phyloP scores from a whole-genome alignment of 2,329 filamentous ascomycete genomes.

The Exserohilum turcica region DNA sequence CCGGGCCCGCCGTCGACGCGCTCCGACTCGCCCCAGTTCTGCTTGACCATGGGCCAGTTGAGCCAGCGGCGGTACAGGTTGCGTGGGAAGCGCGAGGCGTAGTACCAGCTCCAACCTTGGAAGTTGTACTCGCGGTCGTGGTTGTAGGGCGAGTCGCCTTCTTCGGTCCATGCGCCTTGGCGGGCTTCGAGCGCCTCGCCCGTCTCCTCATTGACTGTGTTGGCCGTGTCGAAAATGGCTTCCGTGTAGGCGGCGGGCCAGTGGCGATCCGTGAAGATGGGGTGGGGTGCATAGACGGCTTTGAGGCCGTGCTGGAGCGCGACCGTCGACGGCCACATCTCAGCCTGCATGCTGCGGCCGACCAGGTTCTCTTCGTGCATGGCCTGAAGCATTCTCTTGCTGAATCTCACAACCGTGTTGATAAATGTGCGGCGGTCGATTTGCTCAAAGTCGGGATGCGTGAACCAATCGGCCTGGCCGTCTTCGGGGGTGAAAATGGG shows the following conservation, averaged over 20 bases:
- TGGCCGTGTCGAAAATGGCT: constrained; percentile 71
- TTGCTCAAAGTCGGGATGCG: constrained; percentile 53
- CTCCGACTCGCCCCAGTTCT: constrained; percentile 79
- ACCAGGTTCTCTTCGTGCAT: constrained; percentile 93
- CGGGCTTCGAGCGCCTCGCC: constrained; percentile 64
- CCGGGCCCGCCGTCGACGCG: constrained; percentile 51
- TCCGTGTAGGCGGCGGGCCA: constrained; percentile 84
- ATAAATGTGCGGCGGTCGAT: constrained; percentile 80
- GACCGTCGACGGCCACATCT: constrained; percentile 92
- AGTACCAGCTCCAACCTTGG: constrained; percentile 87
- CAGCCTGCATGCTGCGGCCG: constrained; percentile 89
- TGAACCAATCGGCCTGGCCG: constrained; percentile 61
- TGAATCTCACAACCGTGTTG: constrained; percentile 85
- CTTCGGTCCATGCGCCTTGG: constrained; percentile 55
- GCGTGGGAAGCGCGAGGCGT: constrained; percentile 79
- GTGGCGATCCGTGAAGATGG: constrained; percentile 81
- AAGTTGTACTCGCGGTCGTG: constrained; percentile 86
- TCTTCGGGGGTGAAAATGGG: constrained; percentile 89
- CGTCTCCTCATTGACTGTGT: constrained; percentile 23
- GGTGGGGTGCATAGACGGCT: constrained; percentile 88
- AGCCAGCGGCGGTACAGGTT: constrained; percentile 87
- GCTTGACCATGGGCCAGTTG: constrained; percentile 77
- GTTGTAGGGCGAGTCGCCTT: constrained; percentile 52
- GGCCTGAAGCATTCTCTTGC: constrained; percentile 73
- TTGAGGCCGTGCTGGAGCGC: constrained; percentile 92